Evolutionary conservation across 176 grass and related monocot genomes (phyloP).

Genomic region (Canna indica): DNA sequence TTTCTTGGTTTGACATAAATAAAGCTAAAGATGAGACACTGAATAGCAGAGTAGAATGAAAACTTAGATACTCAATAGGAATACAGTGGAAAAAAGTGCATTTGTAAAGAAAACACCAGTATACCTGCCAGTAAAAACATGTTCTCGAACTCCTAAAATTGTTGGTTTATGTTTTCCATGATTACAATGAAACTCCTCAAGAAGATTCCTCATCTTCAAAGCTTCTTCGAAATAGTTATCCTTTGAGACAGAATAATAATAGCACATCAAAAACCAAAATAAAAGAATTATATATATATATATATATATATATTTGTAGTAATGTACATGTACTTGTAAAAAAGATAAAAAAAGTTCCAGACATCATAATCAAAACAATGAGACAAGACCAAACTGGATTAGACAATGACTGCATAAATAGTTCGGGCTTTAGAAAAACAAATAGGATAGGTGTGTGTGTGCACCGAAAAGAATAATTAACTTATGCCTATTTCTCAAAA

Average conservation of each 20-base stretch:
- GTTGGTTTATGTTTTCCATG: conserved; percentile 63
- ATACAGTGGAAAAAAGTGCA: background rate
- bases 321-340: too few species aligned
- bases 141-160: conserved; percentile 93
- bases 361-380: too few species aligned
- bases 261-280: background rate
- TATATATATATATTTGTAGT: too few species aligned
- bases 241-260: conserved; percentile 23
- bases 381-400: too few species aligned
- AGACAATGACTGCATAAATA: too few species aligned
- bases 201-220: conserved; percentile 93
- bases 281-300: background rate
- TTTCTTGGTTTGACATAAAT: conserved; percentile 96
- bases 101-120: conserved; percentile 11
- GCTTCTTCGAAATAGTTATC: conserved; percentile 97
- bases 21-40: conserved; percentile 90
- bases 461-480: too few species aligned
- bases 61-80: background rate
- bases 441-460: too few species aligned
- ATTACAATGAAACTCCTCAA: conserved; percentile 69
- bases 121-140: conserved; percentile 94
- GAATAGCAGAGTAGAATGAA: conserved; percentile 5
- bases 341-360: too few species aligned
- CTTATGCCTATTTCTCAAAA: too few species aligned
- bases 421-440: too few species aligned